These are phyloP conservation scores for Mycena latifolia DNA, from an alignment of 768 basidiomycete species.

Conservation along the genomic window DNA sequence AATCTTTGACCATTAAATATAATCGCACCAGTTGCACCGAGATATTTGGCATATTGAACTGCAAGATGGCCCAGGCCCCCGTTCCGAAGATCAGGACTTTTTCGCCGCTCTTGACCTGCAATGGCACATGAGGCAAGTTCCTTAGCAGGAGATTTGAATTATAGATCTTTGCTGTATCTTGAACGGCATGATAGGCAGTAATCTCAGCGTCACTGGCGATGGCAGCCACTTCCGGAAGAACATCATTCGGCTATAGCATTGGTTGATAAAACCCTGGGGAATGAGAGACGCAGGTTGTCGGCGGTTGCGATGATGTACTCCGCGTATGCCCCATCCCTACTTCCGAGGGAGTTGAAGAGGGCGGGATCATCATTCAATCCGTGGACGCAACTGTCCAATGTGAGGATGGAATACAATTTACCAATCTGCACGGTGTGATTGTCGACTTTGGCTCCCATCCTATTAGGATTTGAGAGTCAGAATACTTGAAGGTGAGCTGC, in stretches of 20 bases:
- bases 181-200: slow-evolving; percentile 36
- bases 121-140: not conserved
- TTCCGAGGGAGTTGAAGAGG: slow-evolving; percentile 3
- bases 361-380: slow-evolving; percentile 18
- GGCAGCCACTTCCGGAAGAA: slow-evolving; percentile 30
- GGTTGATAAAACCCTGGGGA: not conserved
- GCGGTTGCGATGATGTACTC: slow-evolving; percentile 28
- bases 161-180: slow-evolving; percentile 28
- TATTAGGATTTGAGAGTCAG: not conserved
- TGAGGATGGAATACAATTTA: slow-evolving; percentile 28
- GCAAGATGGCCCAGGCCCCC: slow-evolving; percentile 35
- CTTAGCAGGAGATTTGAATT: not conserved
- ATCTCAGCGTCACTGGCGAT: slow-evolving; percentile 34
- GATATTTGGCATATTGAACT: slow-evolving; percentile 39
- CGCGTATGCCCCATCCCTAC: slow-evolving; percentile 31
- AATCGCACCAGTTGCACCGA: slow-evolving; percentile 37
- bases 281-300: slow-evolving; percentile 21
- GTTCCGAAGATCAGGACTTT: slow-evolving; percentile 34
- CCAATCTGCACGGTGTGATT: not conserved
- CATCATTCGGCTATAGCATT: slow-evolving; percentile 28
- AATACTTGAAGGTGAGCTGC: too few species aligned
- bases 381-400: slow-evolving; percentile 9
- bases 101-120: not conserved
- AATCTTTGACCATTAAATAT: not conserved
- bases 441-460: slow-evolving; percentile 35